Conservation (phyloP, 1,284 basidiomycete genomes). For the Malassezia cuniculi region DNA sequence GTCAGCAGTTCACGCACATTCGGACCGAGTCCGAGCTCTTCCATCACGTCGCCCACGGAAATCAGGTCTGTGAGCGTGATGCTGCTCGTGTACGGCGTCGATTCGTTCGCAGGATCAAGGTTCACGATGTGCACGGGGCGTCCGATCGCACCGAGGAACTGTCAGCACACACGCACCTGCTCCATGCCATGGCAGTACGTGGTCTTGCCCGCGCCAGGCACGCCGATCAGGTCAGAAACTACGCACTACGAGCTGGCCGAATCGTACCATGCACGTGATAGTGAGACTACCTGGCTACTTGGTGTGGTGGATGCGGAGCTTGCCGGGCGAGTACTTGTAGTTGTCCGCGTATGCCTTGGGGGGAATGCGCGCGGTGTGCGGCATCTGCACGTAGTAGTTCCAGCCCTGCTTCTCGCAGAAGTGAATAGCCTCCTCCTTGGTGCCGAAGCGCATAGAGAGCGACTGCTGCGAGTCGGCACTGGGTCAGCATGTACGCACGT, state of each 20-base stretch:
- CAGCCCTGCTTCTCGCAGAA: conserved; percentile 53
- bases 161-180: conserved; percentile 8
- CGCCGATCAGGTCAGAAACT: conserved; percentile 18
- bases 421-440: conserved; percentile 80
- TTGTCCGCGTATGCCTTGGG: conserved; percentile 69
- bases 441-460: conserved; percentile 69
- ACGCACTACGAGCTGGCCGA: conserved; percentile 15
- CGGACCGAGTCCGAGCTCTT: conserved; percentile 71
- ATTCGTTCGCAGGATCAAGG: conserved; percentile 85
- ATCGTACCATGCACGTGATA: conserved; percentile 8
- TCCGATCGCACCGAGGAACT: conserved; percentile 69
- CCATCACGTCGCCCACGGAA: conserved; percentile 77
- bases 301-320: conserved; percentile 74
- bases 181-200: conserved; percentile 31
- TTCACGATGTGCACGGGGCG: conserved; percentile 82
- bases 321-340: conserved; percentile 68
- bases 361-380: conserved; percentile 45
- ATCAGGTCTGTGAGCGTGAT: conserved; percentile 77
- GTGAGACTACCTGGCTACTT: conserved; percentile 54
- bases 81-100: conserved; percentile 76
- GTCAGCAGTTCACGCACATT: conserved; percentile 48
- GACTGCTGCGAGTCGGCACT: conserved; percentile 97
- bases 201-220: conserved; percentile 39
- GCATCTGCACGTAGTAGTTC: conserved; percentile 46
- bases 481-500: conserved; percentile 20